Conservation (phyloP, 345 rosid genomes). For the Balakata baccata region DNA sequence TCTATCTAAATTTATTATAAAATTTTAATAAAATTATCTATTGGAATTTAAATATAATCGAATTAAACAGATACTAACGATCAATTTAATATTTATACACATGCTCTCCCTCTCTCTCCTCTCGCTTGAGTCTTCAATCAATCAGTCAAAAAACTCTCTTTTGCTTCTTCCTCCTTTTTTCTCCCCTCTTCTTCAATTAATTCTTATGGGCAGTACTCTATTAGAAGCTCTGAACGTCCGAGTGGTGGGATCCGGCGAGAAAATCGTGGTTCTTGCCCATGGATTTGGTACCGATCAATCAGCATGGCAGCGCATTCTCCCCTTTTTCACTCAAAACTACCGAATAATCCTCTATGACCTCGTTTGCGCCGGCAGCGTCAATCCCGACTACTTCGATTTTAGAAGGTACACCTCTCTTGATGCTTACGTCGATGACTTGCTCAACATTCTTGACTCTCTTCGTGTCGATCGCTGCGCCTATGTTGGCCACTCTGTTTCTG, state of each 20-base stretch:
- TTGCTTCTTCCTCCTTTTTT: neutral
- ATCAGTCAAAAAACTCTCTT: no score
- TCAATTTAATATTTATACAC: no score
- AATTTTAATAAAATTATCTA: no score
- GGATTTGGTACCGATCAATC: slow-evolving; percentile 90
- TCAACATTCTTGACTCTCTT: slow-evolving; percentile 64
- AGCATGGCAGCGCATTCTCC: slow-evolving; percentile 81
- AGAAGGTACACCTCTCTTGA: slow-evolving; percentile 63
- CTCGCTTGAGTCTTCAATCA: no score
- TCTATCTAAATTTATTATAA: no score
- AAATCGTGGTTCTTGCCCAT: slow-evolving; percentile 63
- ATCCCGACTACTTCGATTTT: slow-evolving; percentile 70
- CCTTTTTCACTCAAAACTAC: slow-evolving; percentile 46
- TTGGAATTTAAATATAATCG: no score
- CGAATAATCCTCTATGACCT: slow-evolving; percentile 67
- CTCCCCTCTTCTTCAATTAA: neutral
- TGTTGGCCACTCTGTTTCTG: slow-evolving; percentile 87
- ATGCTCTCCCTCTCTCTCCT: neutral
- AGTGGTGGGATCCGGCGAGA: slow-evolving; percentile 64
- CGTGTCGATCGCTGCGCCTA: slow-evolving; percentile 56
- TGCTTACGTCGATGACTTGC: slow-evolving; percentile 70
- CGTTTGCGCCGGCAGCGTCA: slow-evolving; percentile 85
- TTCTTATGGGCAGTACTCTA: slow-evolving; percentile 44
- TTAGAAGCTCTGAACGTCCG: slow-evolving; percentile 74
- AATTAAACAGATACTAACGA: no score